Percentiles rank a stretch among this genome's conserved stretches.
These are phyloP conservation scores for Puya raimondii DNA, from an alignment of 176 grass and related monocot species.

Conservation along the genomic window DNA sequence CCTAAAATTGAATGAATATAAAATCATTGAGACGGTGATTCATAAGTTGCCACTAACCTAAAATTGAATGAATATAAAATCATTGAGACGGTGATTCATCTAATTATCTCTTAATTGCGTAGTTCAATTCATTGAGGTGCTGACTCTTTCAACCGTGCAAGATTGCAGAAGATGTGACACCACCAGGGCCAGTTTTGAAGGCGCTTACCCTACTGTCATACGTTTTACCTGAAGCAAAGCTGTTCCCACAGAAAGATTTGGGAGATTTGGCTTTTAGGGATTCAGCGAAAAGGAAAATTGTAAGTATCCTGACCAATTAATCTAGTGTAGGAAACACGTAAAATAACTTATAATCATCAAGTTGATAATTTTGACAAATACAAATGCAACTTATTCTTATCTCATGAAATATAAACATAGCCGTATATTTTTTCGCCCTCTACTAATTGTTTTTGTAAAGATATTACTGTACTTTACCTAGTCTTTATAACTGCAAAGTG, in stretches of 20 bases:
- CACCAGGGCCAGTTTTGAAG: conserved; percentile 64
- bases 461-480: too few relatives aligned
- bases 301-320: conserved; percentile 30
- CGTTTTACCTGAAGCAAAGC: conserved; percentile 84
- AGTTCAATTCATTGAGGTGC: neutral
- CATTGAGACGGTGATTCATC: neutral
- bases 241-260: conserved; percentile 89
- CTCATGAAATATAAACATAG: too few relatives aligned
- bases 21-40: neutral
- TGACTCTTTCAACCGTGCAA: conserved; percentile 37
- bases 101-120: neutral
- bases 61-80: too few relatives aligned
- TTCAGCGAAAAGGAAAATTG: conserved; percentile 71
- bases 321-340: neutral
- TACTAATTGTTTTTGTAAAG: too few relatives aligned
- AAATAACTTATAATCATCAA: too few relatives aligned
- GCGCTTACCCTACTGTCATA: conserved; percentile 69
- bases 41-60: neutral
- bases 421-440: too few relatives aligned
- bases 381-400: too few relatives aligned
- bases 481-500: too few relatives aligned
- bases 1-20: too few relatives aligned
- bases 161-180: conserved; percentile 98
- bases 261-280: conserved; percentile 94
- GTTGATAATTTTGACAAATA: too few relatives aligned